phyloP scores from a whole-genome alignment of 2,329 filamentous ascomycete genomes.

The Aaosphaeria pasadenensis region DNA sequence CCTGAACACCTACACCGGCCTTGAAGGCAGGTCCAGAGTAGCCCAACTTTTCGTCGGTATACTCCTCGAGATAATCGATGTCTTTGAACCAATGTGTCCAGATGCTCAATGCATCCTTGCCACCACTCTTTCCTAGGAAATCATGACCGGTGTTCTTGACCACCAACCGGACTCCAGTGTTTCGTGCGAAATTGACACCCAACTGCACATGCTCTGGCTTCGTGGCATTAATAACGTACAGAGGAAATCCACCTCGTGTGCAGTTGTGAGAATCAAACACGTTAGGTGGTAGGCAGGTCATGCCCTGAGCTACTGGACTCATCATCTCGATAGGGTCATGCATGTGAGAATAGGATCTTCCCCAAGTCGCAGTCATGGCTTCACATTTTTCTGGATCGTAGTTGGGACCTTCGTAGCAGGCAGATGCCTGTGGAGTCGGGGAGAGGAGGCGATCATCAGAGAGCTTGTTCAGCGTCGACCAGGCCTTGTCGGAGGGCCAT shows the following conservation, averaged over 20 bases:
- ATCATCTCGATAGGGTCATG: slow-evolving; percentile 36
- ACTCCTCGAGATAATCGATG: slow-evolving; percentile 32
- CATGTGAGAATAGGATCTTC: slow-evolving; percentile 30
- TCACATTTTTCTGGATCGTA: slow-evolving; percentile 30
- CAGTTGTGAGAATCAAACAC: slow-evolving; percentile 34
- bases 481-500: slow-evolving; percentile 50
- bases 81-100: slow-evolving; percentile 37
- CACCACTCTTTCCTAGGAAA: slow-evolving; percentile 33
- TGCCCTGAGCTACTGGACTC: slow-evolving; percentile 34
- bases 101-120: slow-evolving; percentile 33
- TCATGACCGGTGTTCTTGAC: slow-evolving; percentile 38
- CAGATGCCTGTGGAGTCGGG: slow-evolving; percentile 27
- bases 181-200: slow-evolving; percentile 36
- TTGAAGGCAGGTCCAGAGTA: slow-evolving; percentile 53
- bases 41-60: slow-evolving; percentile 24
- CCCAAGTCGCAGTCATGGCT: slow-evolving; percentile 27
- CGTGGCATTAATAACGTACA: slow-evolving; percentile 35
- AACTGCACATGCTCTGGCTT: slow-evolving; percentile 33
- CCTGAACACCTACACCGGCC: slow-evolving; percentile 54
- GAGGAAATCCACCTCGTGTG: slow-evolving; percentile 33
- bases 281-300: slow-evolving; percentile 35
- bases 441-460: slow-evolving; percentile 25
- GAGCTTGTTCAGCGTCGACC: slow-evolving; percentile 46
- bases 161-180: slow-evolving; percentile 28
- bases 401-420: slow-evolving; percentile 28